A percentile compares a stretch with the other conserved stretches of the same genome.
phyloP scores from a whole-genome alignment of 192 early-diverging fungal species.

The Neocallimastix lanati region DNA sequence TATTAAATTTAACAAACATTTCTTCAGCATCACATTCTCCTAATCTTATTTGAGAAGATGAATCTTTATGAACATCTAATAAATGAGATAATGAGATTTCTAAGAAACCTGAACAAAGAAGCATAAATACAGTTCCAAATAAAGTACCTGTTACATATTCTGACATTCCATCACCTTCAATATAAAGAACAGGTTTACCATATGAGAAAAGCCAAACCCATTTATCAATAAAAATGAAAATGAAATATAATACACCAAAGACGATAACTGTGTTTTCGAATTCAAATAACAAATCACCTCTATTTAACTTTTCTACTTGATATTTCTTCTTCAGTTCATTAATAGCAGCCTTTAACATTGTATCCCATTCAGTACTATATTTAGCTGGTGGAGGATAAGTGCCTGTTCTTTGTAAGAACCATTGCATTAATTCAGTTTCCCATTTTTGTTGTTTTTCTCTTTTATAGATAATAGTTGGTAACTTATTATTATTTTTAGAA shows the following conservation, averaged over 20 bases:
- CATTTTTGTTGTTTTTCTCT: constrained; percentile 9
- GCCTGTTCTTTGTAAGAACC: constrained; percentile 12
- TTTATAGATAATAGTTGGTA: constrained; percentile 5
- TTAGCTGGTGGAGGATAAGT: constrained; percentile 5
- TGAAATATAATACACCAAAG: constrained; percentile 21
- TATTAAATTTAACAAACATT: background rate
- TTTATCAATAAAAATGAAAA: constrained; percentile 19
- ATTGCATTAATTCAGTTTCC: constrained; percentile 18
- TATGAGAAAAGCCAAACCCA: constrained; percentile 17
- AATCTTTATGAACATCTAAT: background rate
- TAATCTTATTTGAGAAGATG: background rate
- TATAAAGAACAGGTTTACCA: background rate
- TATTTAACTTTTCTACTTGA: constrained; percentile 22
- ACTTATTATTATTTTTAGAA: constrained; percentile 1
- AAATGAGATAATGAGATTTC: constrained; percentile 12
- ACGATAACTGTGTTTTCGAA: constrained; percentile 17
- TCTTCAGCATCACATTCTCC: background rate
- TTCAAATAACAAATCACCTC: constrained; percentile 20
- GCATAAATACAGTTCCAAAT: constrained; percentile 19
- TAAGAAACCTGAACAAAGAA: constrained; percentile 17
- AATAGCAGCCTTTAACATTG: constrained; percentile 13
- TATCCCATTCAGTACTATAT: constrained; percentile 20
- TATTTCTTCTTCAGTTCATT: constrained; percentile 20
- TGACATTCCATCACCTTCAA: background rate
- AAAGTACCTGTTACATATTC: constrained; percentile 10